Evolutionary conservation across 306 rosid species (phyloP), one percentile per base, ranked within the genome.

Genomic region (Trifolium subterraneum): DNA sequence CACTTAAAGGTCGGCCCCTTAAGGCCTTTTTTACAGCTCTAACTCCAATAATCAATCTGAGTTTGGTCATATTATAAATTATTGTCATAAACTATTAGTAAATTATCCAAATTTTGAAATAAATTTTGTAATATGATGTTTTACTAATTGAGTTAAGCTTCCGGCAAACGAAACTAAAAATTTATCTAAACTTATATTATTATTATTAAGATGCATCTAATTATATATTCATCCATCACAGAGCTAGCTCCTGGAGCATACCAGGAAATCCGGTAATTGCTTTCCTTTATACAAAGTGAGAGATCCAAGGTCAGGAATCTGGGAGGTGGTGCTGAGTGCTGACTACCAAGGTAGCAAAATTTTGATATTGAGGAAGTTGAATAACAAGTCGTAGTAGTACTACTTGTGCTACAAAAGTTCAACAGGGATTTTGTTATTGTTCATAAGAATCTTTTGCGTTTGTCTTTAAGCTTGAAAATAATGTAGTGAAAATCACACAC

Each of bases 221-320:
- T 25, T 54, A 35, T 78, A 27, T 27, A 25, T 27, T 23, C 25
- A 23, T 23, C 64, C 2, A 16, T 36, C 25, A 59, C 71, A 38
- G 19, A 39, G 45, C 16, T 31, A 27, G 31, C 31, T 3, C 13
- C 61, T 50, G 11, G 8, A 59, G 60, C 39, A 22, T 60, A 74
- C 68, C 79, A 68, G 51, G 31, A 82, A 68, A 78, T 62, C 65
- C 29, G 77, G 11, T 0, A 67, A 61, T 48, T 75, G 71, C 71
- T 70, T 70, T 64, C 55, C 38, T 68, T 60, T 48, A 73, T 14
- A 59, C 67, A 59, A 27, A 52, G 68, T 75, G 78, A 70, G 70
- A 55, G 79, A 83, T 83, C 79, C 84, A 70, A 83, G 75, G 78
- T 44, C 70, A 67, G 68, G 62, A 83, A 71, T 64, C 55, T 78